Conservation (phyloP, 345 rosid genomes). For the Salix purpurea region DNA sequence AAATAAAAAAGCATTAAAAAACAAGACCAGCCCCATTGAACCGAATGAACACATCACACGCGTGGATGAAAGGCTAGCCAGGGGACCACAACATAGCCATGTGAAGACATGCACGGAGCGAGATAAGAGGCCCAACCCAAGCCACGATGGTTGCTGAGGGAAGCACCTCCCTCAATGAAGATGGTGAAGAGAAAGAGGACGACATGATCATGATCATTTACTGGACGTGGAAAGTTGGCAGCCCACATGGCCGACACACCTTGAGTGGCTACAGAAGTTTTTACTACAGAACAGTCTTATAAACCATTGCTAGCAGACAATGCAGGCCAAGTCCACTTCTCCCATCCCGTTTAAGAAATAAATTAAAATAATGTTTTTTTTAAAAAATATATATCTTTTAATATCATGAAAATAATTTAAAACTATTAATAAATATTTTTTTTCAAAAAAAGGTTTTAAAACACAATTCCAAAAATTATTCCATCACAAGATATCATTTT, state of each 20-base stretch:
- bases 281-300: background rate
- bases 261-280: conserved; percentile 4
- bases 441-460: too few species aligned
- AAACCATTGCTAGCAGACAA: background rate
- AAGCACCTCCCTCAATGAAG: conserved; percentile 15
- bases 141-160: background rate
- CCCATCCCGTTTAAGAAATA: background rate
- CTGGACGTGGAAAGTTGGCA: background rate
- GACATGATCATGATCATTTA: conserved; percentile 16
- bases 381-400: too few species aligned
- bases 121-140: background rate
- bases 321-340: background rate
- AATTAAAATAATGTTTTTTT: too few species aligned
- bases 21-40: too few species aligned
- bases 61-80: too few species aligned
- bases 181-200: background rate
- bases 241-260: conserved; percentile 56
- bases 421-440: too few species aligned
- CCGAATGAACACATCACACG: too few species aligned
- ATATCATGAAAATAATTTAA: too few species aligned
- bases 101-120: background rate
- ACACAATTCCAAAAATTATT: background rate
- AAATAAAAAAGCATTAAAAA: too few species aligned
- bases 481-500: conserved; percentile 35
- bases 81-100: conserved; percentile 1